phyloP scores from a whole-genome alignment of 306 rosid species.

The Quercus robur region DNA sequence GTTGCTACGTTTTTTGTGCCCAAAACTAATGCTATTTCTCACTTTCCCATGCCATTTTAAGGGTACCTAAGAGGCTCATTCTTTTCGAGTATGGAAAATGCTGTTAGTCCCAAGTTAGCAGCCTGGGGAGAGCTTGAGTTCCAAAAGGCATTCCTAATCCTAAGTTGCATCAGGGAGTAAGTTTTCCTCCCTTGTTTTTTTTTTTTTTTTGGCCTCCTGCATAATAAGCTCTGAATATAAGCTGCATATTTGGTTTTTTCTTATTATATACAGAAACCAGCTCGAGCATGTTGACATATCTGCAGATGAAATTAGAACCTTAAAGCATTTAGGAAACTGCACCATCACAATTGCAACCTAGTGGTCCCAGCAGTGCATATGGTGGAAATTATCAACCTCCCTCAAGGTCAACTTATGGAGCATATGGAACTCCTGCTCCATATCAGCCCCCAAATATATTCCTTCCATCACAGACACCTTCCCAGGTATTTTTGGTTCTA shows the following conservation, averaged over 20 bases:
- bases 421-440: too few relatives aligned
- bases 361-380: too few relatives aligned
- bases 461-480: too few relatives aligned
- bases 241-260: neutral
- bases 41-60: neutral
- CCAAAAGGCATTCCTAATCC: conserved; percentile 54
- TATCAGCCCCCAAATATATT: too few relatives aligned
- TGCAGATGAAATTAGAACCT: conserved; percentile 17
- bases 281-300: neutral
- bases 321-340: conserved; percentile 11
- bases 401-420: too few relatives aligned
- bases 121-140: conserved; percentile 80
- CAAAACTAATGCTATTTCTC: neutral
- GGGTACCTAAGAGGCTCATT: neutral
- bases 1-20: neutral
- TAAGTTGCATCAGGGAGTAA: conserved; percentile 58
- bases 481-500: too few relatives aligned
- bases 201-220: neutral
- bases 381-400: too few relatives aligned
- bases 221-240: neutral
- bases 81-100: conserved; percentile 1
- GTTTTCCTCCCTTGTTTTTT: neutral
- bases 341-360: too few relatives aligned
- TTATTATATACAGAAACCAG: conserved; percentile 21
- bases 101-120: conserved; percentile 7